These are phyloP conservation scores for Leccinum subatratum DNA, from an alignment of 1,284 basidiomycete species.

Conservation along the genomic window DNA sequence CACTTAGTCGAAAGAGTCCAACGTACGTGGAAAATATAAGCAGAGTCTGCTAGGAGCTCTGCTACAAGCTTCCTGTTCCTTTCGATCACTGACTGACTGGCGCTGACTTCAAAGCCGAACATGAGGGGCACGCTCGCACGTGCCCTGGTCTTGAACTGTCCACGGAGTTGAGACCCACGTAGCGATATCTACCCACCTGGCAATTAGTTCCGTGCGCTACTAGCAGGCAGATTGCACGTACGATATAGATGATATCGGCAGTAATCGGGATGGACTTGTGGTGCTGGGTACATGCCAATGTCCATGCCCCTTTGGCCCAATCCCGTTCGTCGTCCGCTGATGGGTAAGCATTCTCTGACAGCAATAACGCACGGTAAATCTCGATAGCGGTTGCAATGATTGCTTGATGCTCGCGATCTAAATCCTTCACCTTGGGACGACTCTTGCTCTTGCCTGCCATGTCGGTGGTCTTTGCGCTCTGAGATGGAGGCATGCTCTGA, in stretches of 20 bases:
- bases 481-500: background rate
- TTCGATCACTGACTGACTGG: background rate
- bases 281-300: background rate
- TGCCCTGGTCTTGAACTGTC: background rate
- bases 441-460: background rate
- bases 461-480: background rate
- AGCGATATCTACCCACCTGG: background rate
- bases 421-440: background rate
- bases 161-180: background rate
- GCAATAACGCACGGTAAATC: background rate
- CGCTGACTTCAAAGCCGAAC: background rate
- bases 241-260: background rate
- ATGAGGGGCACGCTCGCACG: background rate
- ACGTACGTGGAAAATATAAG: background rate
- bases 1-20: background rate
- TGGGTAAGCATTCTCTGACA: background rate
- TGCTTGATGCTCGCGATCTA: no score
- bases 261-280: background rate
- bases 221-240: background rate
- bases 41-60: background rate
- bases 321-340: background rate
- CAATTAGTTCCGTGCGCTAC: background rate
- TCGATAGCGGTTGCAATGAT: background rate
- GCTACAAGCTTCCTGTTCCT: background rate
- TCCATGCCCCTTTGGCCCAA: conserved; percentile 1